Base-by-base conservation (phyloP, 108 stramenopile species). In the Conticribra guillardii region DNA sequence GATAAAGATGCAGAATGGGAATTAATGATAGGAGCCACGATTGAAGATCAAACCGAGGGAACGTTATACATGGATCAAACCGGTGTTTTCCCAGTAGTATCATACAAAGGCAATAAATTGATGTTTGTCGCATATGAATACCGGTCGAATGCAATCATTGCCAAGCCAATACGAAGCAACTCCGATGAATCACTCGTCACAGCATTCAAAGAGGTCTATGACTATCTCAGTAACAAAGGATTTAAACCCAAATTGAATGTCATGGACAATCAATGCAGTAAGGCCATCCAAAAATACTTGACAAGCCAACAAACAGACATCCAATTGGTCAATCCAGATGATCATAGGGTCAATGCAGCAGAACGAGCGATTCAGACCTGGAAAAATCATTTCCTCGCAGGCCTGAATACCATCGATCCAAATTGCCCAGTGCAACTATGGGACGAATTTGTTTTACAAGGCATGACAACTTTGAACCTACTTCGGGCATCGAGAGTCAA, bases 401-500 rank as follows among this genome's bases (percentile, higher is more conserved):
- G 41, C 9, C 32, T 71, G 22, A 33, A 37, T 60, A 53, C 61
- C 8, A 54, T 55, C 23, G 53, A 81, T 49, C 64, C 32, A 19
- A 33, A 60, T 1, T 84, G 71, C 50, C 84, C 80, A 16, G 1
- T 74, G 17, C 60, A 64, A 17, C 31, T 73, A n/a, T 81, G 79
- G 84, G 52, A 51, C 54, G 21, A 64, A 17, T 59, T 80, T 17
- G 29, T 85, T 16, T n/a, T n/a, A n/a, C n/a, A n/a, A n/a, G n/a
- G n/a, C 54, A 19, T 24, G 14, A 60, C 67, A 50, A 69, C 71
- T 15, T 41, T 85, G 16, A 82, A 85, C 60, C 22, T 85, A 9
- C 52, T 79, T 1, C 76, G 84, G 0, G 19, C 32, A 17, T 75
- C 78, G 2, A 76, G 78, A 18, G 19, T 70, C 56, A 76, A 85